Evolutionary conservation across 192 early-diverging fungal genomes (phyloP).

Genomic region (Coemansia pectinata): DNA sequence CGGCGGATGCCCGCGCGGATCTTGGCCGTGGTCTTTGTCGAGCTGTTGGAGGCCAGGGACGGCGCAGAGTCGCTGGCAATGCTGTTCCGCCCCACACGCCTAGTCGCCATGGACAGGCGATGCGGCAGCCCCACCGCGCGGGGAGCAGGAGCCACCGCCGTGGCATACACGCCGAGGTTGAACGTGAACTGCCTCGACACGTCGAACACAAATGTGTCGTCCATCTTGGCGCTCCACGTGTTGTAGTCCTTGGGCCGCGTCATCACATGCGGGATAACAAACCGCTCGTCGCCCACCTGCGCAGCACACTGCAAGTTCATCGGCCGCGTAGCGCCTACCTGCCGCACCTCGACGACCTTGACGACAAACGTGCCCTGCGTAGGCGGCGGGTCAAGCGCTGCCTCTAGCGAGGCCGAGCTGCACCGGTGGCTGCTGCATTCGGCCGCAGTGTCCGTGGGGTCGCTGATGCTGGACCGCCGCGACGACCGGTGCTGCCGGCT

Average conservation of each 20-base stretch:
- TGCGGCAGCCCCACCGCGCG: constrained; percentile 15
- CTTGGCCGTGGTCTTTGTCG: constrained; percentile 40
- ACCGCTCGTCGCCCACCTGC: constrained; percentile 46
- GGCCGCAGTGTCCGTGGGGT: not conserved
- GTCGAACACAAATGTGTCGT: constrained; percentile 57
- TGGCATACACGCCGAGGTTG: constrained; percentile 47
- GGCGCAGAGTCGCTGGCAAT: constrained; percentile 33
- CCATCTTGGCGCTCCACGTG: constrained; percentile 44
- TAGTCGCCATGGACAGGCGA: constrained; percentile 30
- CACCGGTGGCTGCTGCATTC: not conserved
- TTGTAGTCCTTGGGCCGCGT: constrained; percentile 35
- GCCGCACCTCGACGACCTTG: constrained; percentile 48
- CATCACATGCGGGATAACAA: constrained; percentile 48
- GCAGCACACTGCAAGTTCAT: constrained; percentile 55
- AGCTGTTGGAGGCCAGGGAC: constrained; percentile 32
- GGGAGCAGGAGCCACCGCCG: constrained; percentile 13
- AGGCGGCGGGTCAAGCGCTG: not conserved
- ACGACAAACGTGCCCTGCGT: constrained; percentile 51
- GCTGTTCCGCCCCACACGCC: constrained; percentile 19
- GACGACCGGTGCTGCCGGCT: constrained; percentile 33
- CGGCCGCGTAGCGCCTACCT: constrained; percentile 31
- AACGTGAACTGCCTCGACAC: constrained; percentile 50
- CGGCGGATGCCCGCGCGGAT: constrained; percentile 39
- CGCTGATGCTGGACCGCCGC: constrained; percentile 33
- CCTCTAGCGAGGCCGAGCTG: not conserved